These are phyloP conservation scores for Carpinus viminea DNA, from an alignment of 306 rosid species.

Conservation along the genomic window DNA sequence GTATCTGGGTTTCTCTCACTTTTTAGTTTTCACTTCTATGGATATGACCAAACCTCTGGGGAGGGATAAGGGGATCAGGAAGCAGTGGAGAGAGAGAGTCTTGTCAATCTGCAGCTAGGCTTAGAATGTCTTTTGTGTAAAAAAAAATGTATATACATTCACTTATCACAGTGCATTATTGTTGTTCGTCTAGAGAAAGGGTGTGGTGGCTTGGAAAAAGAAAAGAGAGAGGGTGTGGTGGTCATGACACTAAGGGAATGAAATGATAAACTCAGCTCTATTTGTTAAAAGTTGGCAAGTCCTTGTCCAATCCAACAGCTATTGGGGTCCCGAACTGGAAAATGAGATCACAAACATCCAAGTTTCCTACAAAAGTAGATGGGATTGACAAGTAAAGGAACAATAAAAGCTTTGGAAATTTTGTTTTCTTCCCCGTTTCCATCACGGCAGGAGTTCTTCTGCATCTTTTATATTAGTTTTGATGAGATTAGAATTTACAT, in stretches of 20 bases:
- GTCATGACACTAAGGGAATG: constrained; percentile 35
- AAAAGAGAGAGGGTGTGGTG: constrained; percentile 32
- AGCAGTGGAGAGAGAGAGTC: constrained; percentile 40
- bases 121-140: constrained; percentile 44
- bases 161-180: constrained; percentile 26
- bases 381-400: constrained; percentile 44
- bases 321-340: constrained; percentile 40
- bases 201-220: constrained; percentile 29
- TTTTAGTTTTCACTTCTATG: constrained; percentile 34
- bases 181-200: constrained; percentile 13
- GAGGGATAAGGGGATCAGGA: constrained; percentile 48
- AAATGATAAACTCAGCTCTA: constrained; percentile 35
- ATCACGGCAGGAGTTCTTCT: too few relatives aligned
- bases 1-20: constrained; percentile 36
- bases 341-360: constrained; percentile 60
- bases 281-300: constrained; percentile 39
- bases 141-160: constrained; percentile 2
- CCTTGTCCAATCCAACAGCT: constrained; percentile 59
- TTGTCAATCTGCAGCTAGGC: constrained; percentile 41
- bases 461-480: too few relatives aligned
- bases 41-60: constrained; percentile 27
- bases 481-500: too few relatives aligned
- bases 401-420: too few relatives aligned
- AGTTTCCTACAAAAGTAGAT: constrained; percentile 39
- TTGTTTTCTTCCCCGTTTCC: too few relatives aligned